Percentiles rank a stretch among this genome's conserved stretches.
These are phyloP conservation scores for Mycena sanguinolenta DNA, from an alignment of 768 basidiomycete genomes.

Conservation along the genomic window DNA sequence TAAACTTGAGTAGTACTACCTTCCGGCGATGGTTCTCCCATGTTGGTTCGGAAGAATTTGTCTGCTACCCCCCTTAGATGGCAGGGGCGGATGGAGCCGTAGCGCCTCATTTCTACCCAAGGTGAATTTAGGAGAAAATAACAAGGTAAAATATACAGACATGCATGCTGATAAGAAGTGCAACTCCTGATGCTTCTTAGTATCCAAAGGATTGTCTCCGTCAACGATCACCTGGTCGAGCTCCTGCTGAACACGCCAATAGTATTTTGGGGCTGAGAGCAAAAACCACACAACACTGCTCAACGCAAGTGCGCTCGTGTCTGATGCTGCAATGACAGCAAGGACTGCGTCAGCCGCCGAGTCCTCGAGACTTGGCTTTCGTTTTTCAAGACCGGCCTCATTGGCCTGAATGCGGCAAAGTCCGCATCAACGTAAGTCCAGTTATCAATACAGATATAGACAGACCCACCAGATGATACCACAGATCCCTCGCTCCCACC, in stretches of 20 bases:
- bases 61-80: constrained; percentile 53
- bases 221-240: constrained; percentile 43
- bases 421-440: not conserved
- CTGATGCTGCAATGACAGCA: constrained; percentile 54
- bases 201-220: constrained; percentile 43
- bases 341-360: constrained; percentile 55
- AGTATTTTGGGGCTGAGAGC: constrained; percentile 46
- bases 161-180: constrained; percentile 52
- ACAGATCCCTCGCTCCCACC: constrained; percentile 59
- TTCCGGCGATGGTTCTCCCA: constrained; percentile 8
- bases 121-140: not conserved
- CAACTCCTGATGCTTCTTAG: constrained; percentile 44
- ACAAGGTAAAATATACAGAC: constrained; percentile 40
- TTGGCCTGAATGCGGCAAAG: constrained; percentile 50
- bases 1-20: constrained; percentile 2
- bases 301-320: constrained; percentile 55
- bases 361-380: constrained; percentile 47
- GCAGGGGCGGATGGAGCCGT: constrained; percentile 62
- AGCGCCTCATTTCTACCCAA: constrained; percentile 61
- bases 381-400: constrained; percentile 53
- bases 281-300: constrained; percentile 51
- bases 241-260: constrained; percentile 49
- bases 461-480: constrained; percentile 53
- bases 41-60: constrained; percentile 34
- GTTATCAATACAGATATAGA: not conserved